Evolutionary conservation across 495 filamentous ascomycete species (phyloP).

Genomic region (Aspergillus cavernicola): DNA sequence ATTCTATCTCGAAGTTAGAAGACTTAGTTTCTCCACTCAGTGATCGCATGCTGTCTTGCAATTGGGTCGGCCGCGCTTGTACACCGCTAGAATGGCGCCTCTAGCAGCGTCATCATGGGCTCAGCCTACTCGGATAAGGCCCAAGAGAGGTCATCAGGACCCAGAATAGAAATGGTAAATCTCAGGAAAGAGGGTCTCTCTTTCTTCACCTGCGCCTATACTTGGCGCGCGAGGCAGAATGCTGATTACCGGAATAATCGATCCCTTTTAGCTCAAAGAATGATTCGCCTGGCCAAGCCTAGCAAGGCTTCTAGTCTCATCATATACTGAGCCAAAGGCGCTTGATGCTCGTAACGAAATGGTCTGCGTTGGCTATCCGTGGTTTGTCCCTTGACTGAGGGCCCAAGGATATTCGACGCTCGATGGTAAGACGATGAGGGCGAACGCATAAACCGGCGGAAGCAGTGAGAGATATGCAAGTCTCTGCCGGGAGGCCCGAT

Average conservation of each 20-base stretch:
- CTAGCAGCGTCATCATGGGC: slow-evolving; percentile 12
- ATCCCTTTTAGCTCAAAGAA: background rate
- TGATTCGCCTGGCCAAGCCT: background rate
- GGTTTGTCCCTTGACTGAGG: slow-evolving; percentile 10
- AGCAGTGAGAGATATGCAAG: slow-evolving; percentile 1
- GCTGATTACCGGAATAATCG: background rate
- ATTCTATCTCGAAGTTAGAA: background rate
- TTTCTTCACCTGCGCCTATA: background rate
- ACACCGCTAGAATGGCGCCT: slow-evolving; percentile 22
- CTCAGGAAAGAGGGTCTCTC: background rate
- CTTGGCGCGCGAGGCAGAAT: background rate
- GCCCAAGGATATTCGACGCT: background rate
- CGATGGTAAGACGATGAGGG: slow-evolving; percentile 2
- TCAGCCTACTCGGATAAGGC: background rate
- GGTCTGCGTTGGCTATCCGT: slow-evolving; percentile 7
- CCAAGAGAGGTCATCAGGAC: background rate
- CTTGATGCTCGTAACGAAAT: background rate
- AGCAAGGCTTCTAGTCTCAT: background rate
- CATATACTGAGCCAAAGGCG: background rate
- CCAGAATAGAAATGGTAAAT: background rate
- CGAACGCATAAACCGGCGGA: slow-evolving; percentile 8
- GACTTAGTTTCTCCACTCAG: slow-evolving; percentile 14
- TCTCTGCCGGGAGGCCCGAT: background rate
- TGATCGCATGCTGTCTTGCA: slow-evolving; percentile 9
- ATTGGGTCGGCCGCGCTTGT: slow-evolving; percentile 18